Percentiles rank a stretch among this genome's conserved stretches.
These are phyloP conservation scores for Diplocarpon rosae DNA, from an alignment of 2,329 filamentous ascomycete genomes.

Conservation along the genomic window DNA sequence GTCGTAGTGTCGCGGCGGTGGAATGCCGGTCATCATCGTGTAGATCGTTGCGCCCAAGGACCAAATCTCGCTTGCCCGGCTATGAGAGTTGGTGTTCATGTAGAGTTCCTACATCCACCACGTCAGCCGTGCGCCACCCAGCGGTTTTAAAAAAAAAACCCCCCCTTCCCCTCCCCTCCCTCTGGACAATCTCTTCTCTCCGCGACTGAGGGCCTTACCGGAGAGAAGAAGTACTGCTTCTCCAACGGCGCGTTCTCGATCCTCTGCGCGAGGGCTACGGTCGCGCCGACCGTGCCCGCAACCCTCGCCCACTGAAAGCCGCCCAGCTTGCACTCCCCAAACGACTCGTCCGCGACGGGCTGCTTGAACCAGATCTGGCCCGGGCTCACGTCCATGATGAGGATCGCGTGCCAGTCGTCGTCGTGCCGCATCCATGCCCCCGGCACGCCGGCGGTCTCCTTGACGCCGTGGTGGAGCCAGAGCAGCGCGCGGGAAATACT, in stretches of 20 bases:
- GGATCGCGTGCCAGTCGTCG: conserved; percentile 39
- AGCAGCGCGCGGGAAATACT: conserved; percentile 38
- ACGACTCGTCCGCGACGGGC: conserved; percentile 36
- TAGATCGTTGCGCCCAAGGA: conserved; percentile 23
- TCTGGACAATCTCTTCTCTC: too few species aligned
- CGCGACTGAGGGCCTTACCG: conserved; percentile 10
- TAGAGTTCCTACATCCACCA: conserved; percentile 18
- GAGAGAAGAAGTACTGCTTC: conserved; percentile 21
- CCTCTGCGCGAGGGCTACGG: conserved; percentile 10
- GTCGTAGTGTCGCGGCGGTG: conserved; percentile 17
- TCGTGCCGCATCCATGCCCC: conserved; percentile 25
- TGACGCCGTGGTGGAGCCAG: conserved; percentile 40
- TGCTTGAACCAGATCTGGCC: conserved; percentile 41
- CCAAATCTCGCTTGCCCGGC: conserved; percentile 20
- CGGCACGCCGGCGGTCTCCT: conserved; percentile 17
- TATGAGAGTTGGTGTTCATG: conserved; percentile 12
- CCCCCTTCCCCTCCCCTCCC: conserved; percentile 8
- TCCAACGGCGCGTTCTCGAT: conserved; percentile 7
- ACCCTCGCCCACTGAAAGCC: conserved; percentile 32
- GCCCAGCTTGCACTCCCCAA: conserved; percentile 44
- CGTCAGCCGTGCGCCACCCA: conserved; percentile 9
- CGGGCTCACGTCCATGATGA: conserved; percentile 38
- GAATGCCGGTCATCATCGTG: conserved; percentile 25
- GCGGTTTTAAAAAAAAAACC: conserved; percentile 21
- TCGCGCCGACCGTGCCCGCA: conserved; percentile 12